These are phyloP conservation scores for Stenogyne calaminthoides DNA, from an alignment of 305 asterid genomes.

Conservation along the genomic window DNA sequence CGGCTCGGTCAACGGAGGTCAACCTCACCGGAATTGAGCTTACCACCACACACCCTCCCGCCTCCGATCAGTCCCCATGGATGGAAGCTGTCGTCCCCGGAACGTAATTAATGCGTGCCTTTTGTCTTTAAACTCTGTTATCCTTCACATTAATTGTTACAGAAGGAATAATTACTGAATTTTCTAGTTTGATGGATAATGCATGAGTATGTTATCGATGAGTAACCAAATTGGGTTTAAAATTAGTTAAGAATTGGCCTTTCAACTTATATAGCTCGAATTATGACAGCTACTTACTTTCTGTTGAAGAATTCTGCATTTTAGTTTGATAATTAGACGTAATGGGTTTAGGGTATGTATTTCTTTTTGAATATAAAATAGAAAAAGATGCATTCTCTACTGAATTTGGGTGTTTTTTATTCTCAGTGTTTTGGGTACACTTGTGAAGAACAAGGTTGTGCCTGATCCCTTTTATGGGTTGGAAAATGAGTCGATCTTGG, in stretches of 20 bases:
- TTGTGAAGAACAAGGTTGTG: slow-evolving; percentile 75
- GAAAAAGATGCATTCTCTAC: not conserved
- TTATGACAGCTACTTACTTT: slow-evolving; percentile 1
- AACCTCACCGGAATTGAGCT: slow-evolving; percentile 74
- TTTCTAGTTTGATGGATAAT: slow-evolving; percentile 7
- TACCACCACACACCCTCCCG: slow-evolving; percentile 82
- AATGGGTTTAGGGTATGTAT: not conserved
- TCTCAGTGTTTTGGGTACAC: slow-evolving; percentile 92
- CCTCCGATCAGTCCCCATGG: slow-evolving; percentile 67
- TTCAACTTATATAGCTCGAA: not conserved
- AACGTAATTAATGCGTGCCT: slow-evolving; percentile 55
- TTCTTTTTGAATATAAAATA: not conserved
- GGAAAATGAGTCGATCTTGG: slow-evolving; percentile 79
- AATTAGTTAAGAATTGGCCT: not conserved
- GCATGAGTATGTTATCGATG: not conserved
- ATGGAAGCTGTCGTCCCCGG: slow-evolving; percentile 93
- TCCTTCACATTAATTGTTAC: not conserved
- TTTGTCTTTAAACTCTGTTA: not conserved
- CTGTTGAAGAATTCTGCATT: slow-evolving; percentile 7
- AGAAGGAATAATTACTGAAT: not conserved
- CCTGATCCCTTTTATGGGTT: slow-evolving; percentile 97
- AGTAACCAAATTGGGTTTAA: slow-evolving; percentile 3
- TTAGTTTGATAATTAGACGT: not conserved
- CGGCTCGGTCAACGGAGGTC: slow-evolving; percentile 88
- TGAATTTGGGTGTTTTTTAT: slow-evolving; percentile 35